Evolutionary conservation across 2,329 filamentous ascomycete genomes (phyloP).

Genomic region (Polychaeton citri): DNA sequence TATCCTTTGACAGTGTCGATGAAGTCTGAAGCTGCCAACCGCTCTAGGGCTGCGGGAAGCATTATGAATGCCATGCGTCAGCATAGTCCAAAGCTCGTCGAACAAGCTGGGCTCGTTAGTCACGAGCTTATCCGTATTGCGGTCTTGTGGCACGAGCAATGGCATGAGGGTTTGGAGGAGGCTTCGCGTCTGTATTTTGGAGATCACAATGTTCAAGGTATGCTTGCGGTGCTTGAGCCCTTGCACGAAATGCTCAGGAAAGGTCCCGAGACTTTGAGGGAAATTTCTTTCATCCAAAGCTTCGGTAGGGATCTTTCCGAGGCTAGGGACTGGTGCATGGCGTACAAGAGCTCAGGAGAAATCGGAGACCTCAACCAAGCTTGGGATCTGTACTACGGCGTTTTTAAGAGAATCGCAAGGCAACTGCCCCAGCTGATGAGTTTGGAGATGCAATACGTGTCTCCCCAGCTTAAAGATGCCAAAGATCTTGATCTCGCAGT

Average conservation of each 20-base stretch:
- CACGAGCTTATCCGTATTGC: conserved; percentile 94
- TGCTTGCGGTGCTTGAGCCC: conserved; percentile 83
- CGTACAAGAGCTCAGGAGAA: conserved; percentile 79
- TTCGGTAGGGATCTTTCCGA: conserved; percentile 93
- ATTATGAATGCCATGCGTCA: conserved; percentile 98
- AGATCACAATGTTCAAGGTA: conserved; percentile 92
- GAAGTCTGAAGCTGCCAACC: conserved; percentile 79
- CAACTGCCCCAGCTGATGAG: conserved; percentile 87
- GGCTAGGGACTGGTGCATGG: conserved; percentile 88
- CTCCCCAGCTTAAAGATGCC: conserved; percentile 76
- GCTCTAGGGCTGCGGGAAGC: conserved; percentile 74
- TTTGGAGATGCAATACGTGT: conserved; percentile 91
- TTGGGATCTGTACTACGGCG: conserved; percentile 98
- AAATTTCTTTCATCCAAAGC: conserved; percentile 94
- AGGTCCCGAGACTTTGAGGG: conserved; percentile 82
- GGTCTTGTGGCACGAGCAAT: conserved; percentile 96
- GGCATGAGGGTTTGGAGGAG: conserved; percentile 96
- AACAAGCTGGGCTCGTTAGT: conserved; percentile 90
- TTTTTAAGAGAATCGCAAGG: conserved; percentile 87
- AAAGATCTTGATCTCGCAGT: conserved; percentile 82
- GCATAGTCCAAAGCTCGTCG: conserved; percentile 82
- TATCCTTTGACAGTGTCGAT: conserved; percentile 96
- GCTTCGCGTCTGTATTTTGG: conserved; percentile 94
- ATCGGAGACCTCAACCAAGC: conserved; percentile 92
- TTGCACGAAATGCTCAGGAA: conserved; percentile 82